phyloP scores from a whole-genome alignment of 2,329 filamentous ascomycete species.

The Cyphellophora attinorum region DNA sequence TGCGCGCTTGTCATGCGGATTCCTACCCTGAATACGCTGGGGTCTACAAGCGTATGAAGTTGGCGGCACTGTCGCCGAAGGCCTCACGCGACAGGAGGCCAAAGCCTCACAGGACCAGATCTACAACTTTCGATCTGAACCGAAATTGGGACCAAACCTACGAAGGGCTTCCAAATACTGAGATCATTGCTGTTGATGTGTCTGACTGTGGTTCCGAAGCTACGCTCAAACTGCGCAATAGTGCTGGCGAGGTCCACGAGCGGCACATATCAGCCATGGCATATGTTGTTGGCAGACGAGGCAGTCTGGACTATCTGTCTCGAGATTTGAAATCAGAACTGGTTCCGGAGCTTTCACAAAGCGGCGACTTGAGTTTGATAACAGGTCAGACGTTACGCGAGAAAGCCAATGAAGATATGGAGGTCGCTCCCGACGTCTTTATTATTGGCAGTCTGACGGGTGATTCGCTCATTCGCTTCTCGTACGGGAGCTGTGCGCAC shows the following conservation, averaged over 20 bases:
- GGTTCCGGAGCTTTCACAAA: conserved; percentile 1
- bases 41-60: conserved; percentile 52
- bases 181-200: conserved; percentile 31
- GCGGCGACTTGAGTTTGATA: conserved; percentile 21
- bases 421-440: conserved; percentile 45
- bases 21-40: conserved; percentile 55
- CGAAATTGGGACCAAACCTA: conserved; percentile 43
- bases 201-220: conserved; percentile 20
- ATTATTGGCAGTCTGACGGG: conserved; percentile 51
- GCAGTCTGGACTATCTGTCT: conserved; percentile 43
- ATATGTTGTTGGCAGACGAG: conserved; percentile 49
- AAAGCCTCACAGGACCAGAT: conserved; percentile 23
- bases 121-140: conserved; percentile 36
- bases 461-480: conserved; percentile 51
- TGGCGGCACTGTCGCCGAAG: conserved; percentile 27
- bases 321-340: conserved; percentile 38
- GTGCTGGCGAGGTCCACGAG: conserved; percentile 33
- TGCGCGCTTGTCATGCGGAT: conserved; percentile 49
- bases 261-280: conserved; percentile 40
- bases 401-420: conserved; percentile 42
- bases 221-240: conserved; percentile 32
- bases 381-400: conserved; percentile 44
- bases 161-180: conserved; percentile 46
- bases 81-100: conserved; percentile 17
- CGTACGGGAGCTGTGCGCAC: conserved; percentile 49